Evolutionary conservation across 768 basidiomycete genomes (phyloP).

Genomic region (Psilocybe cyanescens): DNA sequence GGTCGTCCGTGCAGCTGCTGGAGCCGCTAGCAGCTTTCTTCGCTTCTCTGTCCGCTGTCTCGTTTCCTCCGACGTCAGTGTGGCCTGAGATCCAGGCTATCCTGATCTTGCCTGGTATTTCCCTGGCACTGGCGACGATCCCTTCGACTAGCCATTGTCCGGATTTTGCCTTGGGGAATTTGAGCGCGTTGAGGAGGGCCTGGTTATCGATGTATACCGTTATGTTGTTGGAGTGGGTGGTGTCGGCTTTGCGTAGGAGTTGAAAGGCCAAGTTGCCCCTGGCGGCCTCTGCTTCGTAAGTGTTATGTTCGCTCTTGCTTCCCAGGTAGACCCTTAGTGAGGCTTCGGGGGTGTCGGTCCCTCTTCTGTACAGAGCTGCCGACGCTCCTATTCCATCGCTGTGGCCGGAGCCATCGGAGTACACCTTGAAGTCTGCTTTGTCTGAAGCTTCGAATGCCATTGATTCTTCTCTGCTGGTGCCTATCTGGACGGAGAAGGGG

Average conservation of each 20-base stretch:
- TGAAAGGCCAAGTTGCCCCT: not conserved
- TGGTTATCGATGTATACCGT: too few relatives aligned
- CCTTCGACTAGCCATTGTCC: too few relatives aligned
- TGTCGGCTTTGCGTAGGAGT: not conserved
- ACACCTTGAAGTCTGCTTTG: not conserved
- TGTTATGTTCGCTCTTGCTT: not conserved
- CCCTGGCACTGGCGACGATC: too few relatives aligned
- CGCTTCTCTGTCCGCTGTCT: constrained; percentile 1
- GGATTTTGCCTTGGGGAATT: too few relatives aligned
- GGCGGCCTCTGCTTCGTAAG: not conserved
- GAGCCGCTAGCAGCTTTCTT: not conserved
- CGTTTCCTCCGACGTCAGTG: not conserved
- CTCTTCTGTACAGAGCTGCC: not conserved
- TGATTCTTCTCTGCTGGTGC: not conserved
- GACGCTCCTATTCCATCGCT: not conserved
- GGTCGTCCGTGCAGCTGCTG: not conserved
- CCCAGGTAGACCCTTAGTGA: not conserved
- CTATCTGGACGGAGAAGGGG: too few relatives aligned
- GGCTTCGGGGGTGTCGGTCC: not conserved
- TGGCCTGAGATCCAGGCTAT: constrained; percentile 1
- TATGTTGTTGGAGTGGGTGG: not conserved
- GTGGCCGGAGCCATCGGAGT: constrained; percentile 1
- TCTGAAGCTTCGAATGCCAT: not conserved
- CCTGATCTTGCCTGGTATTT: not conserved
- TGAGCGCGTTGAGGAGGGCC: too few relatives aligned